Base-by-base conservation (phyloP, 495 filamentous ascomycete genomes). In the Rhypophila decipiens region DNA sequence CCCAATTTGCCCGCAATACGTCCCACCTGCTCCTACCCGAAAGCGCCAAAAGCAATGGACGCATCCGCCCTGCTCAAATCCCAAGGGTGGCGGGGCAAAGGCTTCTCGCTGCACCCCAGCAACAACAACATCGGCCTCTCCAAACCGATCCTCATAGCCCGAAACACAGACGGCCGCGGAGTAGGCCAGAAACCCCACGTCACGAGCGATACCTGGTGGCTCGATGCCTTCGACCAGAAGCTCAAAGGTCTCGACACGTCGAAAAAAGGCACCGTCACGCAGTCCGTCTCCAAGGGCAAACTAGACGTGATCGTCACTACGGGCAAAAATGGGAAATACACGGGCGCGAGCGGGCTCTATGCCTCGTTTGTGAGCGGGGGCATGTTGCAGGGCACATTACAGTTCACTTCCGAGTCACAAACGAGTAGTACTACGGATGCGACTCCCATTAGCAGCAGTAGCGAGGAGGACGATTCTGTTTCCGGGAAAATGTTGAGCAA, bases 291-390 rank as follows among this genome's bases (percentile, higher is more conserved):
- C 9, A 65, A 63, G 13, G 74, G 76, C 24, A 74, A 74, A 40
- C 66, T 83, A 34, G 69, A 78, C 49, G 70, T 73, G 42, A 65
- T 78, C 12, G 63, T 68, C 39, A 69, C 57, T 23, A 42, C 31
- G n/a, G 39, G 27, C n/a, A 66, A 64, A 17, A 52, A 59, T 23
- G 68, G 64, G 24, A 74, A 70, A 39, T 74, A 72, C 39, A 67
- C 66, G 22, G 71, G 77, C 1, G 58, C 57, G 0, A 68, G 71
- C 24, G 85, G 88, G 22, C 70, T 96, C 5, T 96, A 96, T 64
- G 78, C 83, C 13, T 80, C 76, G 47, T 96, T 96, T 61, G 87
- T 95, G 10, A 74, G 75, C 47, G 90, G 90, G 15, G 80, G 86
- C 46, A 66, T 74, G 31, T 65, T 95, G 44, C 67, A 69, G n/a